phyloP scores from a whole-genome alignment of 2,329 filamentous ascomycete species.

The Tolypocladium guangdongense region DNA sequence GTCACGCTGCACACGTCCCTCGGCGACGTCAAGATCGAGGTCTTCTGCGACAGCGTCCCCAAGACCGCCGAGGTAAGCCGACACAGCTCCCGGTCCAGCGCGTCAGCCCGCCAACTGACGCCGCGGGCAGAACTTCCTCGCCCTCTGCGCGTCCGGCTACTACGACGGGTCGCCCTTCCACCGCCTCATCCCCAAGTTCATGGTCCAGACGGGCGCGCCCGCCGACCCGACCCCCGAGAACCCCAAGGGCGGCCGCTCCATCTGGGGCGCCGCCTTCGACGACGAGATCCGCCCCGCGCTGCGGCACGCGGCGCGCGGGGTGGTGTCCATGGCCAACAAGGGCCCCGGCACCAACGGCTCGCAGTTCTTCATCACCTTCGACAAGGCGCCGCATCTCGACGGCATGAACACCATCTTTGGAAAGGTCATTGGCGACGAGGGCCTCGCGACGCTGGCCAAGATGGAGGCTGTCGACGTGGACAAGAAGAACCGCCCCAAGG shows the following conservation, averaged over 20 bases:
- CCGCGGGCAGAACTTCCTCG: conserved; percentile 63
- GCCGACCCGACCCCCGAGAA: conserved; percentile 40
- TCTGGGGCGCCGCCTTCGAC: conserved; percentile 64
- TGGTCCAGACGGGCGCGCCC: conserved; percentile 65
- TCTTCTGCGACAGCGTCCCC: conserved; percentile 92
- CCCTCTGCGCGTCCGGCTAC: conserved; percentile 69
- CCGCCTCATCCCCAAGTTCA: conserved; percentile 70
- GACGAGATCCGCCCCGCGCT: conserved; percentile 69
- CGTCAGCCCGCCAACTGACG: background rate
- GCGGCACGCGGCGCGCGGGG: conserved; percentile 55
- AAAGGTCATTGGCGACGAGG: conserved; percentile 56
- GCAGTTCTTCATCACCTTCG: conserved; percentile 75
- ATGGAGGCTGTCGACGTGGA: conserved; percentile 65
- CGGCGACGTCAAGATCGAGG: conserved; percentile 87
- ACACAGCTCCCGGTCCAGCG: background rate
- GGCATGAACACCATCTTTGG: conserved; percentile 80
- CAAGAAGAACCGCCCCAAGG: conserved; percentile 64
- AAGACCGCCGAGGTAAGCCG: conserved; percentile 69
- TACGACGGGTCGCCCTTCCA: conserved; percentile 70
- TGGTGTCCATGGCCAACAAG: conserved; percentile 72
- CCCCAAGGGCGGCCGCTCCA: conserved; percentile 59
- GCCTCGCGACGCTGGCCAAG: conserved; percentile 53
- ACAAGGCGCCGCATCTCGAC: conserved; percentile 69
- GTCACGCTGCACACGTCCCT: conserved; percentile 75
- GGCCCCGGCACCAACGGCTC: conserved; percentile 63